Base-by-base conservation (phyloP, 2,329 filamentous ascomycete species). In the Paecilomyces sp. region DNA sequence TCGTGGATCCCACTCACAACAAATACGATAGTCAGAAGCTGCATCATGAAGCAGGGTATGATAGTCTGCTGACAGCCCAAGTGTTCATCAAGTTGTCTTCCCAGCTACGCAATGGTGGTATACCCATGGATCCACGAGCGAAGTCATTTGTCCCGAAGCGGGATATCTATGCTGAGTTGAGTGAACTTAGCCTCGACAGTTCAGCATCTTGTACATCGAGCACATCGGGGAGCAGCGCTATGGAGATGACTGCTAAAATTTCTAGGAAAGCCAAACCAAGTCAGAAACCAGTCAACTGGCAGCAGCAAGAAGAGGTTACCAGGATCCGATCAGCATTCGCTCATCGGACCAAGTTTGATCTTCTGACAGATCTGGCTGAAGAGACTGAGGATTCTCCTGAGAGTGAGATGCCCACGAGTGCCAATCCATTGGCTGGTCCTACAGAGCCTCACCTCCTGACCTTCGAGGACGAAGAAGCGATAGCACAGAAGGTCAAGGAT, bases 1-100 rank as follows among this genome's bases (percentile, higher is more conserved):
- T 57, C 5, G 62, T 75, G 56, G 69, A 76, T 36, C 52, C 65
- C 2, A 57, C 66, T 11, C 67, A 75, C 60, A 60, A 58, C 1
- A 74, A 73, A 59, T 77, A 77, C 53, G 47, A 62, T 8, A 59
- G 50, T 22, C 57, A 60, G 8, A 65, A 65, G 5, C 62, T 64
- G 24, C 60, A 63, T 12, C 85, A 88, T 60, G 85, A 88, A 71
- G 85, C 85, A 15, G 85, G 85, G 7, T 88, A 83, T 63, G 85
- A 88, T 68, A 86, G 83, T 69, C 78, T 83, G 61, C 74, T 87
- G 24, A 85, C 85, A 0, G 85, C 84, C 2, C 80, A 81, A 58
- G 76, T 86, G 28, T 82, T 85, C 63, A 77, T 87, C 57, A 79
- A 80, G 58, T 74, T 87, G 3, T 80, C 82, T 8, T 75, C 80